A percentile compares a stretch with the other conserved stretches of the same genome.
These are phyloP conservation scores for Erigeron philadelphicus DNA, from an alignment of 140 eudicot species.

Conservation along the genomic window DNA sequence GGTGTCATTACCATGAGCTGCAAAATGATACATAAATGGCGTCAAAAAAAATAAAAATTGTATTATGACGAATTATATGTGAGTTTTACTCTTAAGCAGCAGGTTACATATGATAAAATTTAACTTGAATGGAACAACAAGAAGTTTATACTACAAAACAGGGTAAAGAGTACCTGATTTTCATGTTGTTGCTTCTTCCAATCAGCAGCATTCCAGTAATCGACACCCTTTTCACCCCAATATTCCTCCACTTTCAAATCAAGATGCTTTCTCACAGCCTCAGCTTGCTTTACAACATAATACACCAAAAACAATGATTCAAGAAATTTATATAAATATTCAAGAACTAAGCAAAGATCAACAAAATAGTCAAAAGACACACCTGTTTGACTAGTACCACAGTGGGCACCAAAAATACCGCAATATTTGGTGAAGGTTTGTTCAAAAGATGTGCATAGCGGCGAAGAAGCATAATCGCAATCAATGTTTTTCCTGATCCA, in stretches of 20 bases:
- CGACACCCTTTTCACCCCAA: conserved; percentile 91
- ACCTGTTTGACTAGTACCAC: conserved; percentile 87
- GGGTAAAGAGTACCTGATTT: conserved; percentile 45
- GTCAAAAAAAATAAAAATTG: neutral
- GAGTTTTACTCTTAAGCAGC: neutral
- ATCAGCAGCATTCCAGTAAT: conserved; percentile 64
- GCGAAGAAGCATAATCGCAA: conserved; percentile 82
- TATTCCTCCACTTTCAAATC: conserved; percentile 78
- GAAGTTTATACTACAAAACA: neutral
- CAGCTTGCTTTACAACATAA: conserved; percentile 56
- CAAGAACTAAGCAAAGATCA: no score
- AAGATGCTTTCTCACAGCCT: conserved; percentile 46
- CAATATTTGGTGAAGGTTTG: conserved; percentile 57
- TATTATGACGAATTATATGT: neutral
- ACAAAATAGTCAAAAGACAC: neutral
- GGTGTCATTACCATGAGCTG: conserved; percentile 96
- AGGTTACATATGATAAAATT: neutral
- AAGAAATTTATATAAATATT: no score
- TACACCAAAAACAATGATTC: neutral
- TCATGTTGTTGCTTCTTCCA: conserved; percentile 58
- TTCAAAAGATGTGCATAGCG: conserved; percentile 51
- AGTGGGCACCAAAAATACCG: conserved; percentile 85
- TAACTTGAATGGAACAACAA: neutral
- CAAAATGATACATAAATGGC: conserved; percentile 11
- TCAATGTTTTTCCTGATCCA: conserved; percentile 84